Base-by-base conservation (phyloP, 176 grass and related monocot genomes). In the Avena atlantica region DNA sequence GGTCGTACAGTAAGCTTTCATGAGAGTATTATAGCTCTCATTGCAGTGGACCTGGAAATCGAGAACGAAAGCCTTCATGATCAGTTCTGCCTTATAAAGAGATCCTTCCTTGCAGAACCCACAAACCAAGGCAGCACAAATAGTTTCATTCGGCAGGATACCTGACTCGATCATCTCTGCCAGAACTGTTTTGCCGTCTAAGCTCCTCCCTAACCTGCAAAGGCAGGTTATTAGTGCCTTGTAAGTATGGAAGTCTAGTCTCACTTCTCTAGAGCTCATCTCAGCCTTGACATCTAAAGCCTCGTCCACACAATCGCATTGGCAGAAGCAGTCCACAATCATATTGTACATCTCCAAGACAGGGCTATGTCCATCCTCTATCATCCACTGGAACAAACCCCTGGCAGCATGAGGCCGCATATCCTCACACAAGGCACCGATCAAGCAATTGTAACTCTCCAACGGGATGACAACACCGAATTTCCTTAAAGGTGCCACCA, bases 61-160 rank as follows among this genome's bases (percentile, higher is more conserved):
- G 7, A 94, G 86, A 36, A 79, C 86, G 40, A 98, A 98, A 34
- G 72, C 72, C 69, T 66, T 91, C 12, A 98, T 47, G 74, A 89
- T 81, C 51, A 84, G 79, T 88, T 96, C 93, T 48, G 90, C 93
- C 57, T 87, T 92, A 78, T 19, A n/a, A 74, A 94, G 86, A 75
- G 91, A 78, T 20, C 92, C 82, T 89, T 92, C 87, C 78, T 78
- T 84, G 81, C 91, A 92, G 63, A 87, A 96, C 58, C 93, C 93
- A 86, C 34, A 53, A 58, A 96, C 90, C 83, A 98, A 94, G n/a
- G 85, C 86, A 83, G 87, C 65, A 84, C 96, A 98, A 50, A 96
- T 88, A 75, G 61, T 15, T 25, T 85, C 67, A 19, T 91, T 83
- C 3, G 89, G 96, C 23, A 78, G 81, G 20, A 88, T 11, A 44